These are phyloP conservation scores for Hypoxylon sp. DNA, from an alignment of 2,329 filamentous ascomycete species.

Conservation along the genomic window DNA sequence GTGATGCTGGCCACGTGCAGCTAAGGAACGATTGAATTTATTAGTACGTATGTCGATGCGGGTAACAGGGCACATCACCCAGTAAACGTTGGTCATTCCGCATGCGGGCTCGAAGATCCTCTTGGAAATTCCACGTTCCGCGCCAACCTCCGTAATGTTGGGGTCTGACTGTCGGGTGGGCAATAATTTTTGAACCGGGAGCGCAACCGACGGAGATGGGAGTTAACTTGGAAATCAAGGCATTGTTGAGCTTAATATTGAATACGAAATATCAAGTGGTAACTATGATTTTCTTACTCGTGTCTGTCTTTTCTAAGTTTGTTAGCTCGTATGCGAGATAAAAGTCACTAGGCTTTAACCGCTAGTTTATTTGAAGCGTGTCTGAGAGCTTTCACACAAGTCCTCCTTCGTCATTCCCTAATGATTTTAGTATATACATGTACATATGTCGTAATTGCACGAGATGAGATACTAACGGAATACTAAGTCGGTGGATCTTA, in stretches of 20 bases:
- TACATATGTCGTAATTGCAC: too few relatives aligned
- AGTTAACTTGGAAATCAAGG: constrained; percentile 1
- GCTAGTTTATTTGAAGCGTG: background rate
- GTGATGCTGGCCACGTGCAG: constrained; percentile 42
- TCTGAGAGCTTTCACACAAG: background rate
- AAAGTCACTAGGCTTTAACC: background rate
- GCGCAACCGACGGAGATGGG: constrained; percentile 5
- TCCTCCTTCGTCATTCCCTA: too few relatives aligned
- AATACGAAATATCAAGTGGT: constrained; percentile 1
- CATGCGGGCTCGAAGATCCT: constrained; percentile 40
- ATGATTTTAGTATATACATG: too few relatives aligned
- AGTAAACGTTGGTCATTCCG: constrained; percentile 40
- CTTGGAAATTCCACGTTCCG: constrained; percentile 31
- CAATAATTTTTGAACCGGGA: constrained; percentile 12
- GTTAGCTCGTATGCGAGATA: constrained; percentile 7
- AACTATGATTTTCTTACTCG: background rate
- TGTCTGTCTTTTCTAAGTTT: constrained; percentile 22
- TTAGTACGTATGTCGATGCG: constrained; percentile 25
- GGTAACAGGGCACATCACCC: constrained; percentile 22
- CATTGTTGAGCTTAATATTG: background rate
- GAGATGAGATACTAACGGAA: background rate
- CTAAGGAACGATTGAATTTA: constrained; percentile 34
- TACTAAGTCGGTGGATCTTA: background rate
- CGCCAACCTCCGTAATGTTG: constrained; percentile 32
- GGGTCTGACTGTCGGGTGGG: constrained; percentile 9